Percentiles rank a stretch among this genome's conserved stretches.
Conservation (phyloP, 1,284 basidiomycete genomes). For the Pisolithus thermaeus region DNA sequence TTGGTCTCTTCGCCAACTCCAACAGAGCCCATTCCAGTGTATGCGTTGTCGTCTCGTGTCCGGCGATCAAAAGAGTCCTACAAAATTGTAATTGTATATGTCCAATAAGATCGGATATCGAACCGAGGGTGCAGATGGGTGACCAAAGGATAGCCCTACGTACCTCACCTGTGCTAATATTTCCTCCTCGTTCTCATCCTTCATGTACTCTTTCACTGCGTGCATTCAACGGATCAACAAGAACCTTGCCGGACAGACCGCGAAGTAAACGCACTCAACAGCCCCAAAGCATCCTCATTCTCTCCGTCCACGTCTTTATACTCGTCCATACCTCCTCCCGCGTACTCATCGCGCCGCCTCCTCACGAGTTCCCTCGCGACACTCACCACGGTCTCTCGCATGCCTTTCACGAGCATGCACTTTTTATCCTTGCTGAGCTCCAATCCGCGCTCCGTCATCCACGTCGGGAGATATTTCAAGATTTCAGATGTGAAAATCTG, state of each 20-base stretch:
- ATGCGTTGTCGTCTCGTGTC: constrained; percentile 27
- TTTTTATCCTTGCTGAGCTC: constrained; percentile 32
- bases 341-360: constrained; percentile 32
- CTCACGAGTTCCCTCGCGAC: constrained; percentile 37
- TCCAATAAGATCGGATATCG: not conserved
- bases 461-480: constrained; percentile 15
- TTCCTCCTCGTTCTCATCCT: constrained; percentile 44
- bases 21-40: not conserved
- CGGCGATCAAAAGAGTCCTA: constrained; percentile 38
- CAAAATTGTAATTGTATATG: not conserved
- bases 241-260: not conserved
- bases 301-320: constrained; percentile 10
- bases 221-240: no score
- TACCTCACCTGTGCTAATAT: constrained; percentile 51
- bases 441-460: constrained; percentile 32
- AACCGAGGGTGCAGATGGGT: not conserved
- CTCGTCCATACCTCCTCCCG: constrained; percentile 13
- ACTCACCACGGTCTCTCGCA: constrained; percentile 17
- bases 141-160: constrained; percentile 7
- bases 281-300: constrained; percentile 35
- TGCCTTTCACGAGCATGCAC: constrained; percentile 31
- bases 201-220: constrained; percentile 49
- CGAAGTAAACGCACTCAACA: constrained; percentile 29
- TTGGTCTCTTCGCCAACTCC: not conserved
- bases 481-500: constrained; percentile 16